Base-by-base conservation (phyloP, 2,329 filamentous ascomycete species). In the Emergomyces pasteurianus region DNA sequence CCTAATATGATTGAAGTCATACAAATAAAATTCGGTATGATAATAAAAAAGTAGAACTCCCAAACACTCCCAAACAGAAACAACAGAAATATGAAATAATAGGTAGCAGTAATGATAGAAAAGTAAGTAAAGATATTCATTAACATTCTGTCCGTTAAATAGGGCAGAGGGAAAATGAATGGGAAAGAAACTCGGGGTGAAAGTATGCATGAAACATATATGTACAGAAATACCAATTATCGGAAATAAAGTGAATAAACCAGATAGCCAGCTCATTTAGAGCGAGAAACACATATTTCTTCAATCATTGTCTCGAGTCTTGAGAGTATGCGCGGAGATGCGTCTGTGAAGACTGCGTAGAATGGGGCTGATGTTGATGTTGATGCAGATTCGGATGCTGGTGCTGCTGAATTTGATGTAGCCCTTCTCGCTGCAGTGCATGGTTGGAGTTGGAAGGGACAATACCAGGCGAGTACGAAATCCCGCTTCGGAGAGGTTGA, bases 401-500 rank as follows among this genome's bases (percentile, higher is more conserved):
- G 21, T 46, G 16, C 38, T 55, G 59, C n/a, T 42, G 59, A 40
- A 40, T 34, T 53, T 52, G 59, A 10, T 36, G 60, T 28, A 28
- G 43, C 31, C 40, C 59, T 18, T 61, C 47, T 52, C 60, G 61
- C 12, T 58, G 62, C 28, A 28, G 36, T 7, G 8, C 59, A 18
- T 36, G 52, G 14, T 21, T 36, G 21, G 55, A 21, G 26, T 61
- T 60, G 7, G 59, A 38, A 55, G 59, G 50, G 42, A 56, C 38
- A 34, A 40, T 23, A 10, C 40, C 28, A 47, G 52, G 52, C 14
- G 58, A 18, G 36, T 59, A 58, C n/a, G 49, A 26, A 26, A 26
- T 54, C 10, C 31, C 61, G 46, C 53, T 63, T 21, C 66, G 61
- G 0, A 68, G 67, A 55, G 66, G 68, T 16, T 69, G 70, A 50